Evolutionary conservation across 257 asterid species (phyloP), one percentile per base, ranked within the genome.

Genomic region (Hygrophila difformis): DNA sequence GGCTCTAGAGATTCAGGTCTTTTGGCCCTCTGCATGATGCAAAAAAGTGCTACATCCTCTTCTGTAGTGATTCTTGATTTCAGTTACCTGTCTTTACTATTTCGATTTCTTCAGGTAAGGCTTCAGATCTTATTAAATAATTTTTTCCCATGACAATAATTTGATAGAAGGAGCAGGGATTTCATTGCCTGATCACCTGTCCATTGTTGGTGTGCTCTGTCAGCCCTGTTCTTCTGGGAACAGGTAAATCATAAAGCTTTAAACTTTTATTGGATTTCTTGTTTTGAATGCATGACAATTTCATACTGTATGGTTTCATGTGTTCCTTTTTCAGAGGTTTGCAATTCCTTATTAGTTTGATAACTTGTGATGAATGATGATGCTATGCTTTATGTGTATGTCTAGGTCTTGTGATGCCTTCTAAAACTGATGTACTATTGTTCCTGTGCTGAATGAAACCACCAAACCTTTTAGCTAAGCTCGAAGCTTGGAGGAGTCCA

Each of bases 141-240:
- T 20, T 44, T 39, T n/a, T 40, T 33, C 41, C 12, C 12, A 6
- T 48, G 43, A 24, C 43, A 38, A 39, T 56, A 41, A 46, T 57
- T 61, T 66, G 75, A 70, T 78, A 89, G 96, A 82, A 46, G 82
- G 81, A 47, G 81, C 81, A 68, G 91, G 82, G 68, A 46, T 76
- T 66, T 48, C 84, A 39, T 56, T 78, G 56, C 74, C 88, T 44
- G 75, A 73, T 61, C 65, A 91, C 19, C 82, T 44, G 15, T 71
- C 98, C 53, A 71, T 91, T 43, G 98, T 91, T 49, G 96, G 98
- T 42, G 80, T 86, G 51, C 84, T 82, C 53, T 61, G 88, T 41
- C 98, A 91, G 55, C 96, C 94, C 58, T 62, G 70, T 57, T 79
- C 94, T 11, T 57, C 50, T 53, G 96, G 95, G 57, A 78, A 91